Conservation (phyloP, 805 yeast species). For the Nadsonia fulvescens region DNA sequence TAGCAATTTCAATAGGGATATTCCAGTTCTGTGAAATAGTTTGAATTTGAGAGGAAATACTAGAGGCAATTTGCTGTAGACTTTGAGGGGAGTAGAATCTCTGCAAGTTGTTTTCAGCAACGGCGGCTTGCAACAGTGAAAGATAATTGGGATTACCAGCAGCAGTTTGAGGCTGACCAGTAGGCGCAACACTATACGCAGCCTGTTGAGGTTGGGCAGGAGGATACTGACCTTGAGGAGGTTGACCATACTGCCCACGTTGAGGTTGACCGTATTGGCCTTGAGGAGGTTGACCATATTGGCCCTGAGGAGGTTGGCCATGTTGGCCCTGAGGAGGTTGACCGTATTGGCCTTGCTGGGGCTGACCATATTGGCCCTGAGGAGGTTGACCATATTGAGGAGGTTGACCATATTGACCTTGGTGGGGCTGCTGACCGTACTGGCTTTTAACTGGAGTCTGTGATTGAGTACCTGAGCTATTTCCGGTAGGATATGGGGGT, state of each 20-base stretch:
- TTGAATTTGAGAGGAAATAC: conserved; percentile 10
- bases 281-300: conserved; percentile 5
- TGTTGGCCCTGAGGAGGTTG: conserved; percentile 5
- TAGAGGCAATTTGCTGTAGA: conserved; percentile 13
- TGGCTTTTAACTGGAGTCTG: too few species aligned
- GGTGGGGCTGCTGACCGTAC: conserved; percentile 6
- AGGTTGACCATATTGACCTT: conserved; percentile 5
- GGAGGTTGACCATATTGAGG: conserved; percentile 6
- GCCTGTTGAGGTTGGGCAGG: conserved; percentile 1
- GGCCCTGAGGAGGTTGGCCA: conserved; percentile 8
- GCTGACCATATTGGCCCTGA: conserved; percentile 7
- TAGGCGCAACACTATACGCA: conserved; percentile 2
- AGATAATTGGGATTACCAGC: conserved; percentile 7
- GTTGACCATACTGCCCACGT: conserved; percentile 7
- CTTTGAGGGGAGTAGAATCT: conserved; percentile 16
- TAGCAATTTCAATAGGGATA: conserved; percentile 16
- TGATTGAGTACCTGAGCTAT: too few species aligned
- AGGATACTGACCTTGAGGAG: conserved; percentile 7
- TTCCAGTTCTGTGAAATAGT: conserved; percentile 13
- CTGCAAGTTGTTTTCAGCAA: conserved; percentile 14
- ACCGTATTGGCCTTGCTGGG: conserved; percentile 7
- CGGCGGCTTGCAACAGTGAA: conserved; percentile 10
- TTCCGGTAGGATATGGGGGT: too few species aligned
- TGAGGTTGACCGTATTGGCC: conserved; percentile 6
- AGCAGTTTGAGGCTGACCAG: conserved; percentile 6